These are phyloP conservation scores for Xylaria palmicola DNA, from an alignment of 495 filamentous ascomycete species.

Conservation along the genomic window DNA sequence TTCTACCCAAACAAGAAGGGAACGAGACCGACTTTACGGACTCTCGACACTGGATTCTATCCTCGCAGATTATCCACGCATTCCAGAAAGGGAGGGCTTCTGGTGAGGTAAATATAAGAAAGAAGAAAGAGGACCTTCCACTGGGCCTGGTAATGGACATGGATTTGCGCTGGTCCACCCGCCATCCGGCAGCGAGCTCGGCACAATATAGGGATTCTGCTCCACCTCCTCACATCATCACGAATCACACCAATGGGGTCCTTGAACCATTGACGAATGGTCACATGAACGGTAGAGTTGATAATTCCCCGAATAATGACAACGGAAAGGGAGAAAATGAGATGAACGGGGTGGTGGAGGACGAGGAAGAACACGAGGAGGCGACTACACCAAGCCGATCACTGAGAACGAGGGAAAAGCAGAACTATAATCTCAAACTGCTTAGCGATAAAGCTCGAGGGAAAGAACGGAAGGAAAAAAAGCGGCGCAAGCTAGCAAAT, in stretches of 20 bases:
- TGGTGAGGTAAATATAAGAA: slow-evolving; percentile 38
- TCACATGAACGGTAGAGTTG: slow-evolving; percentile 27
- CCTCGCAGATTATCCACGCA: slow-evolving; percentile 38
- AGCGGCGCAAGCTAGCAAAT: slow-evolving; percentile 34
- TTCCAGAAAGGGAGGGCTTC: slow-evolving; percentile 41
- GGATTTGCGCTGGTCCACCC: slow-evolving; percentile 45
- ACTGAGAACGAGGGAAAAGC: slow-evolving; percentile 37
- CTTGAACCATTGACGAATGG: slow-evolving; percentile 29
- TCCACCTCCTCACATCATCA: slow-evolving; percentile 29
- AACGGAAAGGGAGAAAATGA: slow-evolving; percentile 20
- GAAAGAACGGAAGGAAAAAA: slow-evolving; percentile 41
- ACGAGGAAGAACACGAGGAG: slow-evolving; percentile 34
- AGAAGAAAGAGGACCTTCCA: slow-evolving; percentile 25
- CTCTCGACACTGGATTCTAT: slow-evolving; percentile 39
- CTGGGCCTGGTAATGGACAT: slow-evolving; percentile 46
- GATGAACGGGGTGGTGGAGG: slow-evolving; percentile 28
- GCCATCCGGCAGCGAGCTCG: slow-evolving; percentile 25
- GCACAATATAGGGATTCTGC: slow-evolving; percentile 19
- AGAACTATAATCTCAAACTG: slow-evolving; percentile 54
- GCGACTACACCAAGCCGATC: slow-evolving; percentile 41
- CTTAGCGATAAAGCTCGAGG: slow-evolving; percentile 48
- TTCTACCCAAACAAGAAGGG: slow-evolving; percentile 31
- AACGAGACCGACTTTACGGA: slow-evolving; percentile 26
- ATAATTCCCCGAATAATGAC: slow-evolving; percentile 17
- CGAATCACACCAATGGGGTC: slow-evolving; percentile 28